A percentile compares a stretch with the other conserved stretches of the same genome.
Evolutionary conservation across 2,329 filamentous ascomycete genomes (phyloP).

Genomic region (Mycosphaerella arachidis): DNA sequence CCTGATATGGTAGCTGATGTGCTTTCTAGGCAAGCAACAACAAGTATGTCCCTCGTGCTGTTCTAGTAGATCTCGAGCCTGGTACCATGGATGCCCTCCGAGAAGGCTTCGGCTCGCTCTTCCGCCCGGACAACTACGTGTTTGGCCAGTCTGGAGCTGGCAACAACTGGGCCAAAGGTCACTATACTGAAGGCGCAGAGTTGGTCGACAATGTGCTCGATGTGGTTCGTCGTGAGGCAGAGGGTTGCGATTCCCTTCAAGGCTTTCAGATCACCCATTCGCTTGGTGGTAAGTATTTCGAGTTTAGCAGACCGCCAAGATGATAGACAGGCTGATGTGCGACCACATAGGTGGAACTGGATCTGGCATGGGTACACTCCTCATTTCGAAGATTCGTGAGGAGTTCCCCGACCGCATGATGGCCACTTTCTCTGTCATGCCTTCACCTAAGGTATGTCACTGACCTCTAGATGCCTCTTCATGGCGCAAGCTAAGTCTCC

Average conservation of each 20-base stretch:
- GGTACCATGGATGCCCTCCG: conserved; percentile 99
- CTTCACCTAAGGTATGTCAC: conserved; percentile 66
- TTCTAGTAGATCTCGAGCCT: conserved; percentile 98
- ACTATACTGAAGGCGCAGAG: conserved; percentile 99
- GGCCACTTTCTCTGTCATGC: conserved; percentile 98
- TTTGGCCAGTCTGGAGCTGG: conserved; percentile 99
- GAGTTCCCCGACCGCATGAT: conserved; percentile 99
- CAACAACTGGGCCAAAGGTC: conserved; percentile 99
- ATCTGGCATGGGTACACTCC: conserved; percentile 98
- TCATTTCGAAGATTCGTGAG: conserved; percentile 99
- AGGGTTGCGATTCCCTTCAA: conserved; percentile 98
- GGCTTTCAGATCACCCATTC: conserved; percentile 99
- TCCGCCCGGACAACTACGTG: conserved; percentile 99
- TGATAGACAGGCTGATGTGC: not conserved
- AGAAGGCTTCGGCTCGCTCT: conserved; percentile 96
- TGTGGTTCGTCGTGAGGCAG: conserved; percentile 96
- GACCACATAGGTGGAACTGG: conserved; percentile 67
- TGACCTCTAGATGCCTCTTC: not conserved
- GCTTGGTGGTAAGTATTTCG: conserved; percentile 68
- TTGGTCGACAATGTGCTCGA: conserved; percentile 97
- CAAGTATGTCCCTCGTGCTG: conserved; percentile 99
- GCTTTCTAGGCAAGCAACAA: conserved; percentile 76
- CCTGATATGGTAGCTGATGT: too few species aligned
- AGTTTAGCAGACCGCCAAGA: not conserved
- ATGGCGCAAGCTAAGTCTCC: not conserved